Conservation (phyloP, 2,329 filamentous ascomycete genomes). For the Fusarium sp. region DNA sequence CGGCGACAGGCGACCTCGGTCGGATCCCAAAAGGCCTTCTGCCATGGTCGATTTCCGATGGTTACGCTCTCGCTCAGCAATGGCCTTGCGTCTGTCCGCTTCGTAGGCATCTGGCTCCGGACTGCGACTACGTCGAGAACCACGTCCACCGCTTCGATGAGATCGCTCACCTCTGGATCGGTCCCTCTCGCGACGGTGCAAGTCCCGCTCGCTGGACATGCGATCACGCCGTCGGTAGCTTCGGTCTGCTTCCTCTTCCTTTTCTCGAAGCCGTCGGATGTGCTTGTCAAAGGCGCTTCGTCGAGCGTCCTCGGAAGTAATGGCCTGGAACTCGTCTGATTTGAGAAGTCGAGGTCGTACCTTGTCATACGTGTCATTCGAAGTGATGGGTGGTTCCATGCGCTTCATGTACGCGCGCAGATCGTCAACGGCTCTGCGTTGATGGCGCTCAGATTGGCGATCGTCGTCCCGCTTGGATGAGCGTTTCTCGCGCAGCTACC, state of each 20-base stretch:
- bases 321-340: constrained; percentile 84
- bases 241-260: constrained; percentile 84
- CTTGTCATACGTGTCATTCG: constrained; percentile 89
- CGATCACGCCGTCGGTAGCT: constrained; percentile 69
- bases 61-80: constrained; percentile 92
- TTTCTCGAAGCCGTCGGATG: constrained; percentile 89
- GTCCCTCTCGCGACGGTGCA: constrained; percentile 72
- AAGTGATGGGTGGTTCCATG: constrained; percentile 83
- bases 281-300: constrained; percentile 91
- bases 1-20: constrained; percentile 60
- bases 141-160: constrained; percentile 68
- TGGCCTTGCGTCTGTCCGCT: constrained; percentile 92
- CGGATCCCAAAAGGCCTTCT: constrained; percentile 67
- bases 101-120: constrained; percentile 96
- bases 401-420: constrained; percentile 90
- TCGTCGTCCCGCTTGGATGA: constrained; percentile 84
- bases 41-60: constrained; percentile 85
- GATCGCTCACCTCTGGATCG: constrained; percentile 70
- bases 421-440: constrained; percentile 85
- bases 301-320: constrained; percentile 85
- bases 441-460: constrained; percentile 84
- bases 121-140: constrained; percentile 78
- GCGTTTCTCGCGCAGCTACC: constrained; percentile 84
- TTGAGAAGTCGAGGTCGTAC: constrained; percentile 83
- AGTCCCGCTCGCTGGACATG: constrained; percentile 62